A percentile compares a stretch with the other conserved stretches of the same genome.
Evolutionary conservation across 106 monocot genomes (phyloP).

Genomic region (Apostasia ramifera): DNA sequence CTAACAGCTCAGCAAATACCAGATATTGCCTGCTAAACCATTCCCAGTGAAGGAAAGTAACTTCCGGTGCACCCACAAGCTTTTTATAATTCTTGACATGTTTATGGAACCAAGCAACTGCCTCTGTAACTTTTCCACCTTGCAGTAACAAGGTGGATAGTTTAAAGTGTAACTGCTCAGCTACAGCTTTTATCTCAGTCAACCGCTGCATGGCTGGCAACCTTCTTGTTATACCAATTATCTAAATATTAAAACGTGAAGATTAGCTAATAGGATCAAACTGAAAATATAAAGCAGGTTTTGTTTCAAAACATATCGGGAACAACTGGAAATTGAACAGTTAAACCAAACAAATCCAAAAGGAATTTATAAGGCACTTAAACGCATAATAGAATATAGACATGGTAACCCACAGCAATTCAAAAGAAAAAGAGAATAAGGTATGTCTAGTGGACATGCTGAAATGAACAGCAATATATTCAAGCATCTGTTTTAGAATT

Average conservation of each 20-base stretch:
- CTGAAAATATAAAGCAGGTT: no score
- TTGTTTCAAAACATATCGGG: no score
- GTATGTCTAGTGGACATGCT: no score
- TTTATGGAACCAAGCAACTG: conserved; percentile 75
- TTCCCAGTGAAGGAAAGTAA: conserved; percentile 89
- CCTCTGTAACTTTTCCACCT: conserved; percentile 78
- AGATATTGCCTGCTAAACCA: conserved; percentile 86
- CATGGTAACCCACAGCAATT: not conserved
- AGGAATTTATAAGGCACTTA: no score
- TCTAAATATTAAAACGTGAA: conserved; percentile 31
- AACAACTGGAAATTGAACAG: no score
- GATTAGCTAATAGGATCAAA: conserved; percentile 5
- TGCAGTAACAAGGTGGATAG: conserved; percentile 83
- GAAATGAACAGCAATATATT: no score
- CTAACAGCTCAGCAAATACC: conserved; percentile 83
- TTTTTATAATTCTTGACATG: conserved; percentile 49
- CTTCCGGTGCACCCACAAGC: conserved; percentile 47
- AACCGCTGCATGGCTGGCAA: conserved; percentile 78
- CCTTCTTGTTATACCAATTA: conserved; percentile 54
- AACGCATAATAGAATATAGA: no score
- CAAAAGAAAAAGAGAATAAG: no score
- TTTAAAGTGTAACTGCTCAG: conserved; percentile 86
- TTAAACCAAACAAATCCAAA: no score
- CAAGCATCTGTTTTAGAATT: no score
- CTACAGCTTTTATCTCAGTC: conserved; percentile 82